These are phyloP conservation scores for Elsinoe ampelina DNA, from an alignment of 2,329 filamentous ascomycete genomes.

Conservation along the genomic window DNA sequence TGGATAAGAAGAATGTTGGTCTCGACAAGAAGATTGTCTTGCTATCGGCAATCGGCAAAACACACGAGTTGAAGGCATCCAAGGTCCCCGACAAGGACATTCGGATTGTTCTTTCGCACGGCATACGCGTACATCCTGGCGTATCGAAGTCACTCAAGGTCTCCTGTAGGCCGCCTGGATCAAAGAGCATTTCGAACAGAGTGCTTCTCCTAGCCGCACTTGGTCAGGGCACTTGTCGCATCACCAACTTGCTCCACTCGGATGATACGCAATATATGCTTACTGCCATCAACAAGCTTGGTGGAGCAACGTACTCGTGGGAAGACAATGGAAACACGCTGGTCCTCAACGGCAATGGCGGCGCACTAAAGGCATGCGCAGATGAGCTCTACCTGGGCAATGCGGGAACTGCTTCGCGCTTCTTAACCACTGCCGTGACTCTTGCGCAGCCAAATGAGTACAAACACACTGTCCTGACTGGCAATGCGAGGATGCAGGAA, in stretches of 20 bases:
- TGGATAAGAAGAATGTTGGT: slow-evolving; percentile 98
- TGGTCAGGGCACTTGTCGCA: slow-evolving; percentile 72
- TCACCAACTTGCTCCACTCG: slow-evolving; percentile 88
- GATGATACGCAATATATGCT: slow-evolving; percentile 98
- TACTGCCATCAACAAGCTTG: slow-evolving; percentile 74
- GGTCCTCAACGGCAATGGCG: slow-evolving; percentile 84
- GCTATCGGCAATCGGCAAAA: slow-evolving; percentile 79
- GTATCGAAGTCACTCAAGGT: slow-evolving; percentile 57
- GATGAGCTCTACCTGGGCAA: slow-evolving; percentile 87
- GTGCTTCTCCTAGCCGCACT: slow-evolving; percentile 90
- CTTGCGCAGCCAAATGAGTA: slow-evolving; percentile 60
- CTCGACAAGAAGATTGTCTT: slow-evolving; percentile 93
- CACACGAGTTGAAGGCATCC: slow-evolving; percentile 77
- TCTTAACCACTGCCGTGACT: slow-evolving; percentile 83
- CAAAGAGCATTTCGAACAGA: slow-evolving; percentile 95
- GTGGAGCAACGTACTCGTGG: slow-evolving; percentile 85
- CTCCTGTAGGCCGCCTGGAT: slow-evolving; percentile 80
- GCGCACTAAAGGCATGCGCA: slow-evolving; percentile 64
- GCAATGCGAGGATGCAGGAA: slow-evolving; percentile 93
- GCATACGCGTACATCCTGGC: slow-evolving; percentile 63
- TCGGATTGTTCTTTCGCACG: slow-evolving; percentile 70
- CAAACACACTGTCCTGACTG: slow-evolving; percentile 71
- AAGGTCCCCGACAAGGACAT: slow-evolving; percentile 82
- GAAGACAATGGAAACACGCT: slow-evolving; percentile 89
- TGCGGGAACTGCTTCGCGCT: slow-evolving; percentile 89